phyloP scores from a whole-genome alignment of 768 basidiomycete species.

The Tephrocybe sp. region DNA sequence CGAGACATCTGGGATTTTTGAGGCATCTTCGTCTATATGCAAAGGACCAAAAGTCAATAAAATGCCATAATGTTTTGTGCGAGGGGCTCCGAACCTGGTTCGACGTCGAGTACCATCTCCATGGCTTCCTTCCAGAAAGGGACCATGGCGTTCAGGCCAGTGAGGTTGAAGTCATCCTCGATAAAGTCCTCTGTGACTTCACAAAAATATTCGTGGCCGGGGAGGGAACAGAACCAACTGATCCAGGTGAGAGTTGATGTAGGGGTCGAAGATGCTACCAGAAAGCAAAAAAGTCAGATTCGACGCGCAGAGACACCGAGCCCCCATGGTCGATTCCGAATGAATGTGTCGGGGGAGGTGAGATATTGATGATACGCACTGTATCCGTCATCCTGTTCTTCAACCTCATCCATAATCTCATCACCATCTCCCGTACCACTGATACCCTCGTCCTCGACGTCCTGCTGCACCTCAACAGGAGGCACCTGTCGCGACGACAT shows the following conservation, averaged over 20 bases:
- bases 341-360: constrained; percentile 19
- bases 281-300: constrained; percentile 20
- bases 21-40: constrained; percentile 77
- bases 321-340: constrained; percentile 5
- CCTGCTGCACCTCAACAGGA: constrained; percentile 44
- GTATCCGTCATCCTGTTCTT: constrained; percentile 74
- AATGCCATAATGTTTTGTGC: not conserved
- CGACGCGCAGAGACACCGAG: constrained; percentile 2
- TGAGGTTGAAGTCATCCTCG: constrained; percentile 98
- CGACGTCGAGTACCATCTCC: constrained; percentile 99
- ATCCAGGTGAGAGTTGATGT: constrained; percentile 95
- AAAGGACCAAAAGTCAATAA: constrained; percentile 2
- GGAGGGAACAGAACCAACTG: constrained; percentile 92
- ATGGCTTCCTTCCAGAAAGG: constrained; percentile 99
- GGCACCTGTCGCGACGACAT: constrained; percentile 40
- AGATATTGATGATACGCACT: constrained; percentile 67
- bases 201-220: constrained; percentile 97
- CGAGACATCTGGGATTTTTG: constrained; percentile 96
- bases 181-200: constrained; percentile 99
- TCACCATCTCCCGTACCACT: constrained; percentile 63
- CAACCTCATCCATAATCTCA: constrained; percentile 81
- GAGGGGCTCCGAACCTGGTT: constrained; percentile 76
- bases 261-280: constrained; percentile 82
- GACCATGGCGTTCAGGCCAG: constrained; percentile 91
- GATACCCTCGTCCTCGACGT: constrained; percentile 62